Percentiles rank a stretch among this genome's conserved stretches.
Evolutionary conservation across 805 yeast genomes (phyloP).

Genomic region (Pichia cephalocereana): DNA sequence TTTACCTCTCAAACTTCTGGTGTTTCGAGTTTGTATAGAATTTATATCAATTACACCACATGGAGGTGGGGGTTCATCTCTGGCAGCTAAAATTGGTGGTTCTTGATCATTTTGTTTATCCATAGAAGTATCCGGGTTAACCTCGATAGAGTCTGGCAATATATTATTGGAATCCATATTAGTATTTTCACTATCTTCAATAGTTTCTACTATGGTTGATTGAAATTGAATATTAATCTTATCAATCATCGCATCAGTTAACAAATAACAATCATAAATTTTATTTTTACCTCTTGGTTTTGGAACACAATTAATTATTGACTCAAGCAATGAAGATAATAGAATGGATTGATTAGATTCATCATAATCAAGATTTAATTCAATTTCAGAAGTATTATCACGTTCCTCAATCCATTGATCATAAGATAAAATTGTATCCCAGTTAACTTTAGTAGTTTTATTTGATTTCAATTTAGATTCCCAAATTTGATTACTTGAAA

Average conservation of each 20-base stretch:
- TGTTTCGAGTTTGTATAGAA: not conserved
- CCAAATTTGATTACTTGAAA: constrained; percentile 2
- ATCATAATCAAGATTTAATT: constrained; percentile 9
- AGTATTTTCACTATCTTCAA: constrained; percentile 1
- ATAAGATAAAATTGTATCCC: constrained; percentile 10
- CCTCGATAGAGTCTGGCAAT: not conserved
- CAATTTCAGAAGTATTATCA: constrained; percentile 1
- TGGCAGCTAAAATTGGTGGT: no score
- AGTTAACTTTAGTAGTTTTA: not conserved
- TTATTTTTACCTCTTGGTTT: constrained; percentile 35
- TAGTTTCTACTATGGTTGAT: constrained; percentile 4
- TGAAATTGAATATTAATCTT: constrained; percentile 28
- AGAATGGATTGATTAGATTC: constrained; percentile 7
- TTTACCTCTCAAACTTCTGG: not conserved
- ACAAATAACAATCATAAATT: constrained; percentile 42
- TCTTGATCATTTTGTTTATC: no score
- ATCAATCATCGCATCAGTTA: constrained; percentile 41
- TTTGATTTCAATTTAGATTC: not conserved
- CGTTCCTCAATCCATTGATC: constrained; percentile 16
- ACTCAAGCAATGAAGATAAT: constrained; percentile 14
- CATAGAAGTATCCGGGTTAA: no score
- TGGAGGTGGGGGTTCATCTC: no score
- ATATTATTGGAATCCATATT: constrained; percentile 4
- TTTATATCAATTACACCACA: not conserved
- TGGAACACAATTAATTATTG: constrained; percentile 22